These are phyloP conservation scores for Niebla homalea DNA, from an alignment of 495 filamentous ascomycete species.

Conservation along the genomic window DNA sequence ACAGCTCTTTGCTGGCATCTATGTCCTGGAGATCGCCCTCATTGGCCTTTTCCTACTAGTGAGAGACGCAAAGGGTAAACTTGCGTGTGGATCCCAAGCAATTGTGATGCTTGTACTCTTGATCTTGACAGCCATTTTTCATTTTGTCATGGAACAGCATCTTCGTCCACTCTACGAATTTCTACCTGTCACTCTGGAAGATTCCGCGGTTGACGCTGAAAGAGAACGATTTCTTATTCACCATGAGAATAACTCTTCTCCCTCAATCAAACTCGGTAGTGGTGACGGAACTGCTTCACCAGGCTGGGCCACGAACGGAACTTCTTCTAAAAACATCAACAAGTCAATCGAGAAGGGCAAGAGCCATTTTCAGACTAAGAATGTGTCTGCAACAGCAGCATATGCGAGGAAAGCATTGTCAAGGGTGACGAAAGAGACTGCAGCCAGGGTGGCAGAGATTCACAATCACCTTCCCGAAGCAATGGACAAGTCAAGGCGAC, in stretches of 20 bases:
- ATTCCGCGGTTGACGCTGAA: slow-evolving; percentile 78
- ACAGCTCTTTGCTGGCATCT: slow-evolving; percentile 87
- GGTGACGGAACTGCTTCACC: slow-evolving; percentile 20
- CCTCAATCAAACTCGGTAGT: slow-evolving; percentile 33
- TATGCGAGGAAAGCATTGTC: slow-evolving; percentile 10
- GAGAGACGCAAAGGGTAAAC: slow-evolving; percentile 41
- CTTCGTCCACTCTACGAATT: slow-evolving; percentile 81
- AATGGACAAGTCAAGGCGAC: slow-evolving; percentile 11
- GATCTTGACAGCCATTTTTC: slow-evolving; percentile 62
- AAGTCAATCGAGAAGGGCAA: slow-evolving; percentile 20
- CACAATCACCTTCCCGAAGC: slow-evolving; percentile 29
- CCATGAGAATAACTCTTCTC: slow-evolving; percentile 36
- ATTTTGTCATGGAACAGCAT: slow-evolving; percentile 64
- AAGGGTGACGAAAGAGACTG: slow-evolving; percentile 22
- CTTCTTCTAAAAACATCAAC: too few relatives aligned
- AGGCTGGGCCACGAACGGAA: too few relatives aligned
- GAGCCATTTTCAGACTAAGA: slow-evolving; percentile 17
- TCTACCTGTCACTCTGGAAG: slow-evolving; percentile 87
- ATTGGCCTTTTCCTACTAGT: slow-evolving; percentile 90
- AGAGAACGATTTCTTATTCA: slow-evolving; percentile 70
- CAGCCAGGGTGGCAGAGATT: slow-evolving; percentile 46
- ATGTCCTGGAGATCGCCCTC: slow-evolving; percentile 84
- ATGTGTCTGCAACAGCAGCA: slow-evolving; percentile 10
- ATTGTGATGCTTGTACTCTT: slow-evolving; percentile 80
- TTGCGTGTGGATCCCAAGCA: slow-evolving; percentile 63